These are phyloP conservation scores for Capsella bursapastoris DNA, from an alignment of 345 rosid genomes.

Conservation along the genomic window DNA sequence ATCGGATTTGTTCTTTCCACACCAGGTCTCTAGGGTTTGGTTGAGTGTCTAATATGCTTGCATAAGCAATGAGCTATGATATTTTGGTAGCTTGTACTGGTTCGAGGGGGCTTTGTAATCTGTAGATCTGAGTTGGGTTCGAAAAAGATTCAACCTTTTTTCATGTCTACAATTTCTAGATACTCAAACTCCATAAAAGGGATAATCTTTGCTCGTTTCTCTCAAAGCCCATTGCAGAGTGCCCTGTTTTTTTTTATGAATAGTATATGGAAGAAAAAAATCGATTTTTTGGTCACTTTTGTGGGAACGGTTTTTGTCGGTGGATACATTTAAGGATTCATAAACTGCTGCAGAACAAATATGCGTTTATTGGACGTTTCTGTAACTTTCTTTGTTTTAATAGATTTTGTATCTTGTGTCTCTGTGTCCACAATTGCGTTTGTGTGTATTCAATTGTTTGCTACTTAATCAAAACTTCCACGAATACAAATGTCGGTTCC, in stretches of 20 bases:
- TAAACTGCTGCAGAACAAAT: constrained; percentile 19
- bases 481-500: neutral
- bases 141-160: neutral
- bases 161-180: constrained; percentile 17
- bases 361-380: constrained; percentile 42
- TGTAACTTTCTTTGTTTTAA: constrained; percentile 23
- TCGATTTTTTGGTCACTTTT: constrained; percentile 3
- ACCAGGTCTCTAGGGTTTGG: constrained; percentile 24
- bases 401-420: constrained; percentile 20
- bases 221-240: neutral
- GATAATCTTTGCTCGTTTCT: neutral
- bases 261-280: neutral
- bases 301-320: constrained; percentile 33
- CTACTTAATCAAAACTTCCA: neutral
- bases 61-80: neutral
- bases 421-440: constrained; percentile 30
- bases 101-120: neutral
- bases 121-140: constrained; percentile 41
- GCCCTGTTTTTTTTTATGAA: neutral
- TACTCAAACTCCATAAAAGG: neutral
- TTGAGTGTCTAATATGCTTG: constrained; percentile 12
- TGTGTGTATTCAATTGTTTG: neutral
- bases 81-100: neutral
- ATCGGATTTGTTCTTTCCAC: constrained; percentile 8
- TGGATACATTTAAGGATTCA: constrained; percentile 25